Evolutionary conservation across 2,329 filamentous ascomycete genomes (phyloP).

Genomic region (Polytolypa hystricis): DNA sequence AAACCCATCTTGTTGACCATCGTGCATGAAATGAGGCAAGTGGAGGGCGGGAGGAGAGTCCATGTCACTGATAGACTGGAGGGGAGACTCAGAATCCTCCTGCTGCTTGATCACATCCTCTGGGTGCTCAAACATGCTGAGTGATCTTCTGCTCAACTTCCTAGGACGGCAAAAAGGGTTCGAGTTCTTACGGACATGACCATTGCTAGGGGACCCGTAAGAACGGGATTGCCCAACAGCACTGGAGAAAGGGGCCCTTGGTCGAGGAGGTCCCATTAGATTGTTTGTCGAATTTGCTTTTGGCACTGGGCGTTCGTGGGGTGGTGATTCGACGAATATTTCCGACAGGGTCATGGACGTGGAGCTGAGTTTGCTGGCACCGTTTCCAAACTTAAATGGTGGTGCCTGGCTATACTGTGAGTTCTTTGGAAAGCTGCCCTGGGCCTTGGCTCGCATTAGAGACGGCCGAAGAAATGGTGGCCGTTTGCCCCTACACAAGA

Average conservation of each 20-base stretch:
- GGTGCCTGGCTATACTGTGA: conserved; percentile 56
- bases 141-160: conserved; percentile 79
- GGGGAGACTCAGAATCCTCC: conserved; percentile 47
- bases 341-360: conserved; percentile 59
- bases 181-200: conserved; percentile 59
- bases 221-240: conserved; percentile 46
- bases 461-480: conserved; percentile 62
- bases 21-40: conserved; percentile 73
- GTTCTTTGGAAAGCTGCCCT: conserved; percentile 53
- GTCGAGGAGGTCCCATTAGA: conserved; percentile 49
- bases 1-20: conserved; percentile 72
- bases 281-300: conserved; percentile 49
- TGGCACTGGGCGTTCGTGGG: conserved; percentile 49
- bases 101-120: conserved; percentile 73
- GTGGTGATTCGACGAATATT: conserved; percentile 68
- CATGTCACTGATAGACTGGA: conserved; percentile 72
- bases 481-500: conserved; percentile 49
- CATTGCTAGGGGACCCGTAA: conserved; percentile 63
- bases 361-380: conserved; percentile 37
- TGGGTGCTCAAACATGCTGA: conserved; percentile 96
- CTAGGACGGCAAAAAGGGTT: conserved; percentile 65
- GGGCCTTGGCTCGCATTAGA: conserved; percentile 62
- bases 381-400: conserved; percentile 63
- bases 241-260: conserved; percentile 55
- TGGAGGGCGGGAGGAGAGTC: conserved; percentile 63